These are phyloP conservation scores for Galerina sulciceps DNA, from an alignment of 768 basidiomycete genomes.

Conservation along the genomic window DNA sequence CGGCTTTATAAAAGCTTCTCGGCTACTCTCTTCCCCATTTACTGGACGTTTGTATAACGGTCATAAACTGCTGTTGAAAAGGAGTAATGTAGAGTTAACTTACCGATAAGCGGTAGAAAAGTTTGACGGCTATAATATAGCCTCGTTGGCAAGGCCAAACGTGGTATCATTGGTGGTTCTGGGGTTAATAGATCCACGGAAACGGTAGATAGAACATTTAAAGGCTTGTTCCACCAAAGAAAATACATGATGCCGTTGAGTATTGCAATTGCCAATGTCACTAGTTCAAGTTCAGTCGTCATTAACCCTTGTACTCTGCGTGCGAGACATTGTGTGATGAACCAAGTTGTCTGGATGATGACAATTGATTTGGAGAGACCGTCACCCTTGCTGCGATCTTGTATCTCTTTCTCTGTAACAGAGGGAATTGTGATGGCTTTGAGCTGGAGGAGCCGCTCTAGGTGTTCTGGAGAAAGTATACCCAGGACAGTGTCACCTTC, in stretches of 20 bases:
- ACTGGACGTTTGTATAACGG: no score
- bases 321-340: neutral
- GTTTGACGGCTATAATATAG: no score
- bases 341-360: neutral
- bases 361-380: neutral
- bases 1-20: no score
- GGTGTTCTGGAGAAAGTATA: neutral
- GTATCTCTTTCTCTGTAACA: neutral
- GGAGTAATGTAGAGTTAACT: no score
- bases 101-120: no score
- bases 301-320: neutral
- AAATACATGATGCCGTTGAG: neutral
- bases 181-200: no score
- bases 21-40: no score
- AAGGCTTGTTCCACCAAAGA: constrained; percentile 3
- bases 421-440: neutral
- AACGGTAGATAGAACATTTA: neutral
- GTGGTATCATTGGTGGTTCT: no score
- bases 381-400: neutral
- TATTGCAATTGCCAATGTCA: neutral
- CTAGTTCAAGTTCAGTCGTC: neutral
- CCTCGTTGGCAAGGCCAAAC: no score
- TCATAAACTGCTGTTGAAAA: no score
- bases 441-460: neutral
- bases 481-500: no score